These are phyloP conservation scores for Lolium multiflorum DNA, from an alignment of 176 grass and related monocot genomes.

Conservation along the genomic window DNA sequence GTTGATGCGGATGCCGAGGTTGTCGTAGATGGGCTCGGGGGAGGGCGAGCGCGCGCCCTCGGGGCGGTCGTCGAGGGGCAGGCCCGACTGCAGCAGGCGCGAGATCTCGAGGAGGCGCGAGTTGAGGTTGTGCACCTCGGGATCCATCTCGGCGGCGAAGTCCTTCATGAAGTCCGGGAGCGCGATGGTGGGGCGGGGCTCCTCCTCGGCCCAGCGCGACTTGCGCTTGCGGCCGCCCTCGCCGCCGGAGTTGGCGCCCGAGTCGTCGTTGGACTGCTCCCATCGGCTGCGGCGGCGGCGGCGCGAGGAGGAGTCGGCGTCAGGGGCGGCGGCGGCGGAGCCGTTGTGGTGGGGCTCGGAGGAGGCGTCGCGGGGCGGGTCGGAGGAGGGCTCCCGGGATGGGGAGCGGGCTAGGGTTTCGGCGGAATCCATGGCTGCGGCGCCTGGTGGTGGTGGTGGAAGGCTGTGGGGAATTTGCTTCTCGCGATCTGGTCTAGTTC, in stretches of 20 bases:
- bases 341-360: constrained; percentile 44
- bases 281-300: constrained; percentile 83
- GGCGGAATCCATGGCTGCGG: constrained; percentile 49
- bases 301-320: constrained; percentile 47
- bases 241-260: constrained; percentile 51
- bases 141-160: constrained; percentile 87
- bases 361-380: constrained; percentile 36
- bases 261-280: constrained; percentile 68
- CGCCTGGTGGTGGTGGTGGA: constrained; percentile 29
- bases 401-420: constrained; percentile 63
- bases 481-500: neutral
- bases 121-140: constrained; percentile 90
- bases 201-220: constrained; percentile 95
- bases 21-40: constrained; percentile 88
- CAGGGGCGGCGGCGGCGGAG: neutral
- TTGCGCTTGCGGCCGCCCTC: constrained; percentile 72
- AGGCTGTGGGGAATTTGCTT: constrained; percentile 7
- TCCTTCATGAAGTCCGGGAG: constrained; percentile 99
- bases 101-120: constrained; percentile 85
- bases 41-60: constrained; percentile 85
- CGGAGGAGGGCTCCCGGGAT: constrained; percentile 46
- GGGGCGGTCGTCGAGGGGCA: constrained; percentile 79
- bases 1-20: constrained; percentile 95
- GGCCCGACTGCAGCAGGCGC: constrained; percentile 64
- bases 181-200: constrained; percentile 68